Evolutionary conservation across 1,284 basidiomycete species (phyloP).

Genomic region (Cryptococcus sp.): DNA sequence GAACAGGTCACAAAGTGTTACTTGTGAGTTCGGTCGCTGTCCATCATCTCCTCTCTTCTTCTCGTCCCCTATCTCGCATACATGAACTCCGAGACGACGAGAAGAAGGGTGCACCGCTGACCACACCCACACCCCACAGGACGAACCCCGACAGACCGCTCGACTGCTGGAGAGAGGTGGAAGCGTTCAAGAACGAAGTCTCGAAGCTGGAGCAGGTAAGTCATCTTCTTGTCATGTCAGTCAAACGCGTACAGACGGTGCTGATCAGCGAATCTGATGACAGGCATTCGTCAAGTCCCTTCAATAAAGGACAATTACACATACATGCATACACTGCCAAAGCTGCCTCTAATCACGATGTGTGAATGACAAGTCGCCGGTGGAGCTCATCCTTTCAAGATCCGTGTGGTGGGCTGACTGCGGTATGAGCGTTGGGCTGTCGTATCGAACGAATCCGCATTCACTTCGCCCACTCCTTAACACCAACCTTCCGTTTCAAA

Average conservation of each 20-base stretch:
- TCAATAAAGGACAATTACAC: constrained; percentile 32
- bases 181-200: constrained; percentile 52
- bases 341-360: no score
- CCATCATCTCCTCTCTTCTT: no score
- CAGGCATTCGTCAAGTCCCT: constrained; percentile 49
- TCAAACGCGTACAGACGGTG: neutral
- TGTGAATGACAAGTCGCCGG: no score
- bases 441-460: no score
- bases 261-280: neutral
- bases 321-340: no score
- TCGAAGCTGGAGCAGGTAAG: constrained; percentile 52
- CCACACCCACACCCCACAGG: constrained; percentile 17
- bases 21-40: constrained; percentile 39
- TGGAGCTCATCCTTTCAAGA: no score
- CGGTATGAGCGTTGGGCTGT: no score
- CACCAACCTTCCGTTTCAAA: no score
- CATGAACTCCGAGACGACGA: no score
- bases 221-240: neutral
- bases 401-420: no score
- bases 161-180: constrained; percentile 55
- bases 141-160: constrained; percentile 47
- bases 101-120: no score
- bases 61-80: neutral
- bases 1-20: constrained; percentile 51
- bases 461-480: no score